These are phyloP conservation scores for Aurifilum marmelostoma DNA, from an alignment of 2,329 filamentous ascomycete genomes.

Conservation along the genomic window DNA sequence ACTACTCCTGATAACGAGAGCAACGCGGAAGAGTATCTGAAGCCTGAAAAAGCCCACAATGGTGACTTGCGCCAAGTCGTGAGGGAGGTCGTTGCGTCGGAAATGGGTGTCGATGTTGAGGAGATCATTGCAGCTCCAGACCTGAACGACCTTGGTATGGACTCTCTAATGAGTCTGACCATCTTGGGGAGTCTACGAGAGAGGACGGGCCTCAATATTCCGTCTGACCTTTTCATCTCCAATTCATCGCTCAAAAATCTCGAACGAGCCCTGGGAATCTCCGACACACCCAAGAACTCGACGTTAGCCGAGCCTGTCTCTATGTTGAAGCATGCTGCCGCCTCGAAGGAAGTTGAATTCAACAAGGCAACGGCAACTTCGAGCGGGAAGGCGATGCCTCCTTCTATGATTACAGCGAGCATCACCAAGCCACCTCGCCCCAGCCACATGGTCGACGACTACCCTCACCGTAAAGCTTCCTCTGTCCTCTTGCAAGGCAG, in stretches of 20 bases:
- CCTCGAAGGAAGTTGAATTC: slow-evolving; percentile 38
- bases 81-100: slow-evolving; percentile 68
- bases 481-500: slow-evolving; percentile 55
- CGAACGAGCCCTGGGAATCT: slow-evolving; percentile 63
- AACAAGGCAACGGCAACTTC: slow-evolving; percentile 17
- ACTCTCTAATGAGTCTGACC: slow-evolving; percentile 60
- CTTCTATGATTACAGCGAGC: slow-evolving; percentile 41
- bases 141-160: slow-evolving; percentile 60
- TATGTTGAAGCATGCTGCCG: slow-evolving; percentile 31
- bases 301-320: slow-evolving; percentile 30
- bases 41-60: slow-evolving; percentile 41
- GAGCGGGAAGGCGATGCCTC: slow-evolving; percentile 34
- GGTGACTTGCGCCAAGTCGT: slow-evolving; percentile 56
- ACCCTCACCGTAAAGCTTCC: slow-evolving; percentile 54
- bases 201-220: slow-evolving; percentile 55
- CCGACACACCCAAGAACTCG: slow-evolving; percentile 44
- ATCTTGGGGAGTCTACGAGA: slow-evolving; percentile 60
- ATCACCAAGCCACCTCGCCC: slow-evolving; percentile 49
- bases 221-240: slow-evolving; percentile 63
- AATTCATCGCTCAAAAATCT: slow-evolving; percentile 68
- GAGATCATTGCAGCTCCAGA: slow-evolving; percentile 60
- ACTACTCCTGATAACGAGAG: slow-evolving; percentile 59
- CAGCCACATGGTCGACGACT: slow-evolving; percentile 44
- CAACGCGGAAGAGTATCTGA: slow-evolving; percentile 49
- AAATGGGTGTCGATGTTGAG: slow-evolving; percentile 72